Percentiles rank a stretch among this genome's conserved stretches.
Evolutionary conservation across 495 filamentous ascomycete species (phyloP).

Genomic region (Hypoxylon perforatum): DNA sequence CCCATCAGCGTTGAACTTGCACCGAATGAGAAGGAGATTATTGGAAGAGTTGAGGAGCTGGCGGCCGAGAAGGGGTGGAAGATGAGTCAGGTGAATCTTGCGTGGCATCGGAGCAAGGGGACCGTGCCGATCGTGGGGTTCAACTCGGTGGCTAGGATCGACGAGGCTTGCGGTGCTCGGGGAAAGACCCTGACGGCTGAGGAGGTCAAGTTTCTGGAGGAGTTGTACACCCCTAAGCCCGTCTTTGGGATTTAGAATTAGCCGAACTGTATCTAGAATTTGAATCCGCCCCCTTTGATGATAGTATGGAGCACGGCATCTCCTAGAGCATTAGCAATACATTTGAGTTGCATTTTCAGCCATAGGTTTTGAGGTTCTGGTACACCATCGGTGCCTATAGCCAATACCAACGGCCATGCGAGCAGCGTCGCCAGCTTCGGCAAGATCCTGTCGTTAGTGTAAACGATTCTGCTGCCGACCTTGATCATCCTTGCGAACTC

Average conservation of each 20-base stretch:
- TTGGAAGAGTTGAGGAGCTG: constrained; percentile 67
- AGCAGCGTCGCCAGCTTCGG: constrained; percentile 38
- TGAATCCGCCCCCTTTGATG: constrained; percentile 15
- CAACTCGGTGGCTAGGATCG: constrained; percentile 60
- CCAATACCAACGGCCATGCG: constrained; percentile 46
- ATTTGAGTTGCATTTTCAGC: constrained; percentile 33
- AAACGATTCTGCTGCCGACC: not conserved
- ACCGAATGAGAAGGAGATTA: constrained; percentile 50
- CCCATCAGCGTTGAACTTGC: constrained; percentile 32
- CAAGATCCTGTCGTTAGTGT: constrained; percentile 13
- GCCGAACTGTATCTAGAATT: constrained; percentile 23
- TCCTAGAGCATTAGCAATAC: constrained; percentile 24
- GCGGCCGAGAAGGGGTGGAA: constrained; percentile 66
- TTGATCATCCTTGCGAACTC: not conserved
- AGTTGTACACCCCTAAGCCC: constrained; percentile 57
- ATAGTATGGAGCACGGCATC: constrained; percentile 25
- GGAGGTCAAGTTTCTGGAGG: constrained; percentile 71
- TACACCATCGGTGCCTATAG: constrained; percentile 33
- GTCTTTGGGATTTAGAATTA: constrained; percentile 7
- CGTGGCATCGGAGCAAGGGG: constrained; percentile 61
- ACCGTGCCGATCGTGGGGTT: constrained; percentile 69
- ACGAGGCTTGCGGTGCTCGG: constrained; percentile 65
- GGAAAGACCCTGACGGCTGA: constrained; percentile 65
- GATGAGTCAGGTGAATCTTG: constrained; percentile 71
- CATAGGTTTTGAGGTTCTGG: constrained; percentile 39